A percentile compares a stretch with the other conserved stretches of the same genome.
phyloP scores from a whole-genome alignment of 2,329 filamentous ascomycete species.

The Hysterium pulicare region DNA sequence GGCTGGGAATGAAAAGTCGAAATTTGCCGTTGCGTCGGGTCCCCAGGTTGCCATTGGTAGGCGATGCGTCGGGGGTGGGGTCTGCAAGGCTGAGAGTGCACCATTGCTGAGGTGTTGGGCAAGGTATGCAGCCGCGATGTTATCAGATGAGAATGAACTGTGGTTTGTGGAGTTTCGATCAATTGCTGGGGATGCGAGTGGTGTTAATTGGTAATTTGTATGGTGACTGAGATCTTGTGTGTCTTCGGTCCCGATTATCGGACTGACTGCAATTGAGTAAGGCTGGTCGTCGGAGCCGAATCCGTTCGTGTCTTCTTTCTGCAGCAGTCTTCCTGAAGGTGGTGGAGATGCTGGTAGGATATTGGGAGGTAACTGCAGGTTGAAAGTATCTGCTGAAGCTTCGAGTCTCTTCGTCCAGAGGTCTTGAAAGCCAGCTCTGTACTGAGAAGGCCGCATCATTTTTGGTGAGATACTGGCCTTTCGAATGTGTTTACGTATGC shows the following conservation, averaged over 20 bases:
- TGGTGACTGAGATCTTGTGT: conserved; percentile 17
- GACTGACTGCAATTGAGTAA: conserved; percentile 21
- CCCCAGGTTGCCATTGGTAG: conserved; percentile 31
- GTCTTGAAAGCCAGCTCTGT: conserved; percentile 43
- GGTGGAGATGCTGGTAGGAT: conserved; percentile 23
- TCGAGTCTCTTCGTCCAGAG: conserved; percentile 54
- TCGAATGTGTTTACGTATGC: conserved; percentile 33
- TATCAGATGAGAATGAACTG: conserved; percentile 22
- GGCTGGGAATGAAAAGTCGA: conserved; percentile 32
- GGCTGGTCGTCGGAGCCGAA: conserved; percentile 22
- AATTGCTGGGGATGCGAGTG: conserved; percentile 29
- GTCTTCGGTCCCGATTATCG: conserved; percentile 12
- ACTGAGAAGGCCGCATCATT: conserved; percentile 54
- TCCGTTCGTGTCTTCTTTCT: conserved; percentile 20
- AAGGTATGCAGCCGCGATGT: conserved; percentile 14
- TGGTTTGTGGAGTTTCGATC: conserved; percentile 15
- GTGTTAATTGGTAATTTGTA: conserved; percentile 33
- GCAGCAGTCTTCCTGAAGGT: conserved; percentile 21
- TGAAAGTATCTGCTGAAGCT: conserved; percentile 45
- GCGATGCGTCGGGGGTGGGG: conserved; percentile 31
- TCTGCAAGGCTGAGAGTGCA: conserved; percentile 37
- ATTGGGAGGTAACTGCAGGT: conserved; percentile 42
- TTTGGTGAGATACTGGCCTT: conserved; percentile 46
- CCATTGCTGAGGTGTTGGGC: conserved; percentile 17
- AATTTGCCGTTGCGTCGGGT: conserved; percentile 19